These are phyloP conservation scores for Penicillium sclerotigenum DNA, from an alignment of 2,329 filamentous ascomycete species.

Conservation along the genomic window DNA sequence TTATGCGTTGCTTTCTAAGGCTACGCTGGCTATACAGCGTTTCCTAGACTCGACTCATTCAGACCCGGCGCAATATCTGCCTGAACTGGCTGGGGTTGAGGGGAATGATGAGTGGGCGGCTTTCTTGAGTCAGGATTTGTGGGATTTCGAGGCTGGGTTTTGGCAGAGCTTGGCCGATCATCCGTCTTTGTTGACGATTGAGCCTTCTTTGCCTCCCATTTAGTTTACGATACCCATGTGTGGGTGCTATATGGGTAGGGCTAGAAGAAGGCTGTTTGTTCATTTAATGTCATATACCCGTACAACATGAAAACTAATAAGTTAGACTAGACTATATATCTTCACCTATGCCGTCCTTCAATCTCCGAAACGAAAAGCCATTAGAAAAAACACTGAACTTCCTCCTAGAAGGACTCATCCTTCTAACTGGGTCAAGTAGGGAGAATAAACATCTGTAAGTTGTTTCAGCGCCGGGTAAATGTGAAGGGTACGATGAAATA, in stretches of 20 bases:
- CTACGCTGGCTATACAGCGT: slow-evolving; percentile 25
- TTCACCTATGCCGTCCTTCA: neutral
- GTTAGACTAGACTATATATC: neutral
- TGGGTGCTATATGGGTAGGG: neutral
- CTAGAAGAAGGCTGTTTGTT: neutral
- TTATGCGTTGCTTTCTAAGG: slow-evolving; percentile 25
- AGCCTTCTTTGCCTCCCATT: slow-evolving; percentile 20
- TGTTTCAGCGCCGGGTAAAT: neutral
- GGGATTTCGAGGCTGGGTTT: slow-evolving; percentile 29
- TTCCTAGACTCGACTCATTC: slow-evolving; percentile 27
- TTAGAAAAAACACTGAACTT: neutral
- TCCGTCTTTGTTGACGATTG: slow-evolving; percentile 23
- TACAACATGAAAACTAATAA: neutral
- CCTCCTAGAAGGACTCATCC: neutral
- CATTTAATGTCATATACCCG: neutral
- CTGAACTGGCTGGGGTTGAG: slow-evolving; percentile 12
- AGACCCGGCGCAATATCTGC: slow-evolving; percentile 8
- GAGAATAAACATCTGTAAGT: neutral
- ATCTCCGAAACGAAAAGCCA: neutral
- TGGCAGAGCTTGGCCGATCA: slow-evolving; percentile 30
- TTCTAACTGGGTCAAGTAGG: neutral
- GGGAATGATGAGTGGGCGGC: slow-evolving; percentile 23
- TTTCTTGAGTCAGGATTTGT: slow-evolving; percentile 22
- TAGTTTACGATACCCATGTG: slow-evolving; percentile 6
- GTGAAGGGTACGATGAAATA: neutral